Evolutionary conservation across 2,329 filamentous ascomycete genomes (phyloP).

Genomic region (Colletotrichum sp.): DNA sequence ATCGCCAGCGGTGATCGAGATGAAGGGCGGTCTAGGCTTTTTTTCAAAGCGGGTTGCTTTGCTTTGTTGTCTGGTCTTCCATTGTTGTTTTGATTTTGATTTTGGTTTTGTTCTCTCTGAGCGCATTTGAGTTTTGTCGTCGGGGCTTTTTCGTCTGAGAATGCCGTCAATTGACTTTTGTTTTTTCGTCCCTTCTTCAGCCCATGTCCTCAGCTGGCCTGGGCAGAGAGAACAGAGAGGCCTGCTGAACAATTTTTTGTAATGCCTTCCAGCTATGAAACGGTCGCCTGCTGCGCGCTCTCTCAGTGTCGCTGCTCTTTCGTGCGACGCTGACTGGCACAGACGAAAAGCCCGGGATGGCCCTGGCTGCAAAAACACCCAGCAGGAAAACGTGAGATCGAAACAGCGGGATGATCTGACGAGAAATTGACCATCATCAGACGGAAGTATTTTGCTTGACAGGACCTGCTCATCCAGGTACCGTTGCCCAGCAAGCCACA

Average conservation of each 20-base stretch:
- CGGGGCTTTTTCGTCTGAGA: background rate
- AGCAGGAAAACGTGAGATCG: conserved; percentile 3
- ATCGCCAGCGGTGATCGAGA: conserved; percentile 1
- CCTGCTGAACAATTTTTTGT: background rate
- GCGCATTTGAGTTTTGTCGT: background rate
- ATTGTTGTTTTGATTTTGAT: background rate
- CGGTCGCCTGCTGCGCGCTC: background rate
- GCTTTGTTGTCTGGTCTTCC: background rate
- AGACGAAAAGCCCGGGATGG: background rate
- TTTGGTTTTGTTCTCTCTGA: background rate
- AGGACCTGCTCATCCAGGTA: background rate
- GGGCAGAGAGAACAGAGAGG: background rate
- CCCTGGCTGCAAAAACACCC: background rate
- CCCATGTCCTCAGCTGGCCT: background rate
- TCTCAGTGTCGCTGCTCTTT: background rate
- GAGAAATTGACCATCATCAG: background rate
- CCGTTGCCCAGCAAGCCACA: background rate
- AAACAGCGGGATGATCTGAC: conserved; percentile 19
- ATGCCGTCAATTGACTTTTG: background rate
- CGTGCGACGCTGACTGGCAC: background rate
- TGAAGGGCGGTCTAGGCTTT: background rate
- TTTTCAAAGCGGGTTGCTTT: background rate
- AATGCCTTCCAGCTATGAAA: background rate
- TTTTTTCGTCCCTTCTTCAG: background rate
- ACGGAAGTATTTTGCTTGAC: background rate